A percentile compares a stretch with the other conserved stretches of the same genome.
Conservation (phyloP, 306 rosid genomes). For the Urtica urens region DNA sequence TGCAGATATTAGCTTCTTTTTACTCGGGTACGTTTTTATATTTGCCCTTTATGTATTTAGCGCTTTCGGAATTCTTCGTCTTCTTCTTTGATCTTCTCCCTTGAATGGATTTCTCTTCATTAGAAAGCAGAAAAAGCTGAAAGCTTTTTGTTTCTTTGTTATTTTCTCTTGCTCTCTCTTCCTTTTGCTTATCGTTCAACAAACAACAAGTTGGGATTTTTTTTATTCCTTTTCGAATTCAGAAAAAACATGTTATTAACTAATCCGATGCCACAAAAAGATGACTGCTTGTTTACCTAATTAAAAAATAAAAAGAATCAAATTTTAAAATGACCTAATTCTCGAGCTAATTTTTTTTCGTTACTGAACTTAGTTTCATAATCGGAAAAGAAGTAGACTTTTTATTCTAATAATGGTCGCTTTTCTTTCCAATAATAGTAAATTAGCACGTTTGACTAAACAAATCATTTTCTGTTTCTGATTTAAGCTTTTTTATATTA, state of each 20-base stretch:
- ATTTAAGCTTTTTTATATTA: not conserved
- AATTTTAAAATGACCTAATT: too few relatives aligned
- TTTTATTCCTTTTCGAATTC: too few relatives aligned
- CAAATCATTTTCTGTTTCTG: constrained; percentile 11
- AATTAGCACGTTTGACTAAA: constrained; percentile 7
- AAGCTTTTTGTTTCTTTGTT: too few relatives aligned
- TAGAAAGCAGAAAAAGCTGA: too few relatives aligned
- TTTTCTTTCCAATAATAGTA: not conserved
- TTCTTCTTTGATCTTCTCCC: not conserved
- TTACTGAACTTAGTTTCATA: constrained; percentile 11
- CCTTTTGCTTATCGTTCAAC: too few relatives aligned
- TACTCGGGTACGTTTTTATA: not conserved
- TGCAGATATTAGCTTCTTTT: not conserved
- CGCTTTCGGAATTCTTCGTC: not conserved
- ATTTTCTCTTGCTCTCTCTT: too few relatives aligned
- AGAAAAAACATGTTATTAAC: too few relatives aligned
- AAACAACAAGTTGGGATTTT: too few relatives aligned
- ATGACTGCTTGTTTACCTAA: too few relatives aligned
- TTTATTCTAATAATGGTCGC: constrained; percentile 2
- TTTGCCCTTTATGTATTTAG: not conserved
- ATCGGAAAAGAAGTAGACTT: not conserved
- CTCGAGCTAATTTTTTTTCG: not conserved
- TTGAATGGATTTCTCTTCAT: too few relatives aligned
- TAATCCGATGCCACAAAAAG: too few relatives aligned
- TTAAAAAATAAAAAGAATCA: too few relatives aligned